Evolutionary conservation across 305 asterid species (phyloP).

Genomic region (Fraxinus floribunda): DNA sequence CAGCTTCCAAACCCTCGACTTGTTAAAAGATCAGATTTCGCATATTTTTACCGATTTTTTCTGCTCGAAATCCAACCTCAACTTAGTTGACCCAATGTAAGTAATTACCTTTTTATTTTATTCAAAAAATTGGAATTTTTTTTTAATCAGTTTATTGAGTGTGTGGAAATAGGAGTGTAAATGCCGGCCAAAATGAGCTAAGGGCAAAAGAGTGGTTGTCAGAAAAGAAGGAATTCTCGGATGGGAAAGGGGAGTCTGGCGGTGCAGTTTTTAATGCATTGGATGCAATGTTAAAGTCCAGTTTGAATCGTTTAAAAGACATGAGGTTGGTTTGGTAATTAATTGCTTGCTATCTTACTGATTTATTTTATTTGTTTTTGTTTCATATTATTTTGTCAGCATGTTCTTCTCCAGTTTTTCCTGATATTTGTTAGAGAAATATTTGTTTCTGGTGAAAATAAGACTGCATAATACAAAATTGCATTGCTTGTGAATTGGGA

Average conservation of each 20-base stretch:
- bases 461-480: background rate
- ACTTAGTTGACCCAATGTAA: conserved; percentile 45
- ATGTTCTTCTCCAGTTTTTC: conserved; percentile 2
- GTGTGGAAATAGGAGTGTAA: conserved; percentile 33
- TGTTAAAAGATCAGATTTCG: conserved; percentile 49
- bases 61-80: conserved; percentile 31
- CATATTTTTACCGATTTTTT: conserved; percentile 36
- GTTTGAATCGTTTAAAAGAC: conserved; percentile 68
- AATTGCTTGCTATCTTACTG: background rate
- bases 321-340: conserved; percentile 56
- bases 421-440: background rate
- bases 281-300: conserved; percentile 66
- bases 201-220: conserved; percentile 19
- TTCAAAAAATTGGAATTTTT: background rate
- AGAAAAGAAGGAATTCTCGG: conserved; percentile 30
- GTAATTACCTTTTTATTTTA: conserved; percentile 6
- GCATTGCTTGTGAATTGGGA: background rate
- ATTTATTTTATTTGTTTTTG: background rate
- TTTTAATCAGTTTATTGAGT: background rate
- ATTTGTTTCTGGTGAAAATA: background rate
- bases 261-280: conserved; percentile 71
- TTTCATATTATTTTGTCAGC: conserved; percentile 15
- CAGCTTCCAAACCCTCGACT: conserved; percentile 52
- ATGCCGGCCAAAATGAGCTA: conserved; percentile 24
- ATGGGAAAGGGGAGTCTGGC: conserved; percentile 43